These are phyloP conservation scores for Phytophthora constricta DNA, from an alignment of 352 stramenopile genomes.

Conservation along the genomic window DNA sequence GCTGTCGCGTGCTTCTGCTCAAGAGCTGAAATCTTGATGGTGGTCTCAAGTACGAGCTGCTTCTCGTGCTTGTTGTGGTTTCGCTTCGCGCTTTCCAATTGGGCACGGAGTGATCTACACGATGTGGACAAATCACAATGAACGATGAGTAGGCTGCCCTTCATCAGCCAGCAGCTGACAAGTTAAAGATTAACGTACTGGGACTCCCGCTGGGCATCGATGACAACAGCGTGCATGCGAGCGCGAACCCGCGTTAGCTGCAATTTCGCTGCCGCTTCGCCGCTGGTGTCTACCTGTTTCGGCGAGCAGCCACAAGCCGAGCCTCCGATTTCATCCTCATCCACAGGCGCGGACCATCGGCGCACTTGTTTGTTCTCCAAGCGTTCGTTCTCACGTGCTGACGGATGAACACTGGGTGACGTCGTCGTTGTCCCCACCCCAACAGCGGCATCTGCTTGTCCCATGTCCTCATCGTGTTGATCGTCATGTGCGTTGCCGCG, in stretches of 20 bases:
- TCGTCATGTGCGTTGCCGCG: slow-evolving; percentile 56
- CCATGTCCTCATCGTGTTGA: slow-evolving; percentile 31
- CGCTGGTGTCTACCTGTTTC: slow-evolving; percentile 33
- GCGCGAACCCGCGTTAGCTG: slow-evolving; percentile 58
- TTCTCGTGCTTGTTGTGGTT: slow-evolving; percentile 50
- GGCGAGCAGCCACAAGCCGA: slow-evolving; percentile 19
- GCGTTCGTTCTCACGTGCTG: slow-evolving; percentile 26
- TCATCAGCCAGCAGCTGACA: background rate
- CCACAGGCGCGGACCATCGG: slow-evolving; percentile 27
- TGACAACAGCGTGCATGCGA: slow-evolving; percentile 60
- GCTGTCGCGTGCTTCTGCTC: slow-evolving; percentile 56
- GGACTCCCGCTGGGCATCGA: slow-evolving; percentile 51
- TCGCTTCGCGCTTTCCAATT: slow-evolving; percentile 49
- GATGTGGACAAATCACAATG: background rate
- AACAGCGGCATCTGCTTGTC: slow-evolving; percentile 1
- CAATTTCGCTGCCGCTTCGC: slow-evolving; percentile 39
- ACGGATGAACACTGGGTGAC: slow-evolving; percentile 3
- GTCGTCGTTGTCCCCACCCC: slow-evolving; percentile 8
- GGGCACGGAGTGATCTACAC: slow-evolving; percentile 47
- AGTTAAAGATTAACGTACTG: slow-evolving; percentile 33
- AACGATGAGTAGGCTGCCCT: slow-evolving; percentile 21
- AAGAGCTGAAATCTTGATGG: slow-evolving; percentile 47
- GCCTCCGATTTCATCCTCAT: slow-evolving; percentile 21
- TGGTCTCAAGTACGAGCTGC: slow-evolving; percentile 55
- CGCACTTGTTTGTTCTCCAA: slow-evolving; percentile 32